Evolutionary conservation across 1,284 basidiomycete genomes (phyloP).

Genomic region (Earliella scabrosa): DNA sequence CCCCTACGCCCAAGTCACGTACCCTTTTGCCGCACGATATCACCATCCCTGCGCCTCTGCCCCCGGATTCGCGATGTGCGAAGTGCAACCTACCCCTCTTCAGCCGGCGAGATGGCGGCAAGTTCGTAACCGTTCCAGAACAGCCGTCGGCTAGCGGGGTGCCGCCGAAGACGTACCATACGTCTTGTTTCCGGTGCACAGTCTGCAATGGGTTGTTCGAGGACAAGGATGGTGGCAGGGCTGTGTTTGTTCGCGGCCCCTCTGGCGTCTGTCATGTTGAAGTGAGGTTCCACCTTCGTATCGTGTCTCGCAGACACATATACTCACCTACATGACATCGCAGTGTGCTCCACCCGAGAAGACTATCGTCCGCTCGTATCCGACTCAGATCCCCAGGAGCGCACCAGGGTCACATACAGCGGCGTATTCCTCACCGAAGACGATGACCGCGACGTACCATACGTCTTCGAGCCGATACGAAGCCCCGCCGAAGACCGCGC

Average conservation of each 20-base stretch:
- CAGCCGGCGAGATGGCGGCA: slow-evolving; percentile 53
- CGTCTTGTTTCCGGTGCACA: slow-evolving; percentile 72
- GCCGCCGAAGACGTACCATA: slow-evolving; percentile 65
- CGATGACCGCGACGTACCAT: slow-evolving; percentile 29
- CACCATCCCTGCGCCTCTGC: slow-evolving; percentile 30
- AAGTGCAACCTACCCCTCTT: slow-evolving; percentile 65
- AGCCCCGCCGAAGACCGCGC: slow-evolving; percentile 44
- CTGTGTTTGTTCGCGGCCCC: slow-evolving; percentile 66
- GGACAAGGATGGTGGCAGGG: slow-evolving; percentile 61
- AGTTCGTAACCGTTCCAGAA: slow-evolving; percentile 71
- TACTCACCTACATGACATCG: slow-evolving; percentile 6
- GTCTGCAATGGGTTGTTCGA: slow-evolving; percentile 68
- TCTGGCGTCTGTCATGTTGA: slow-evolving; percentile 73
- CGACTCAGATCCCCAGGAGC: slow-evolving; percentile 29
- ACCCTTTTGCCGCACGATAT: slow-evolving; percentile 23
- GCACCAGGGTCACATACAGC: slow-evolving; percentile 21
- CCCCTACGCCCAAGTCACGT: slow-evolving; percentile 29
- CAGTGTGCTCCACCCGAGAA: slow-evolving; percentile 69
- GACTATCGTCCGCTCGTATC: slow-evolving; percentile 40
- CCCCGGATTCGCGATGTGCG: slow-evolving; percentile 45
- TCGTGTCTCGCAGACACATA: slow-evolving; percentile 7
- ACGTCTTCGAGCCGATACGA: slow-evolving; percentile 51
- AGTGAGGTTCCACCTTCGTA: slow-evolving; percentile 43
- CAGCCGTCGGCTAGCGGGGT: slow-evolving; percentile 45
- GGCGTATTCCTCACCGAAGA: slow-evolving; percentile 24